Conservation (phyloP, 148 eudicot species). For the Persicaria maculosa region DNA sequence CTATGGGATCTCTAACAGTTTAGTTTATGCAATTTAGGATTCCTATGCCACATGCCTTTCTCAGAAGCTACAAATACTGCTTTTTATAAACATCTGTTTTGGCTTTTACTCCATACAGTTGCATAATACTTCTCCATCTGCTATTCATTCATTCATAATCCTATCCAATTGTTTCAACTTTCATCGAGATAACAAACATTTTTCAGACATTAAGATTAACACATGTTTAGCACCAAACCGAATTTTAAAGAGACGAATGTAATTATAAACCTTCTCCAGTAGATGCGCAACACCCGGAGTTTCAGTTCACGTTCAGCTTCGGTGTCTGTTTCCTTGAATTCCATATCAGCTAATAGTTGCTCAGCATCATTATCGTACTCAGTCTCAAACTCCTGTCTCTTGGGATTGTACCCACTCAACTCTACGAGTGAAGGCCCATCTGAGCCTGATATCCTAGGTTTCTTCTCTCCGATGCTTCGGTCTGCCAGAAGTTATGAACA, state of each 20-base stretch:
- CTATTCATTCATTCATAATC: too few relatives aligned
- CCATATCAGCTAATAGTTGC: constrained; percentile 87
- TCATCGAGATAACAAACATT: too few relatives aligned
- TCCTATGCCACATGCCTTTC: too few relatives aligned
- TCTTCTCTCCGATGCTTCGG: constrained; percentile 88
- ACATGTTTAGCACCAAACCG: too few relatives aligned
- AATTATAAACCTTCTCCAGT: constrained; percentile 47
- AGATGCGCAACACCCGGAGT: constrained; percentile 58
- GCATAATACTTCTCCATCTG: too few relatives aligned
- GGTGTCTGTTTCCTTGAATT: constrained; percentile 82
- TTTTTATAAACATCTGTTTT: background rate
- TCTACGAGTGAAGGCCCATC: constrained; percentile 58
- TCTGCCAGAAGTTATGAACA: constrained; percentile 24
- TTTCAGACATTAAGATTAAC: too few relatives aligned
- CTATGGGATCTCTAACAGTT: too few relatives aligned
- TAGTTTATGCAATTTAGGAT: too few relatives aligned
- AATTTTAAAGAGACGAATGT: background rate
- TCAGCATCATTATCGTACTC: constrained; percentile 98
- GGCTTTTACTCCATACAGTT: background rate
- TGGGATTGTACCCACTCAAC: constrained; percentile 68
- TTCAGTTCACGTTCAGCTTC: constrained; percentile 74
- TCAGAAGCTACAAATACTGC: background rate
- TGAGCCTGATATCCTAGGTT: constrained; percentile 54
- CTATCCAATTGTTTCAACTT: too few relatives aligned
- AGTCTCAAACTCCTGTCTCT: constrained; percentile 84